phyloP scores from a whole-genome alignment of 495 filamentous ascomycete species.

The Talaromyces proteolyticus region DNA sequence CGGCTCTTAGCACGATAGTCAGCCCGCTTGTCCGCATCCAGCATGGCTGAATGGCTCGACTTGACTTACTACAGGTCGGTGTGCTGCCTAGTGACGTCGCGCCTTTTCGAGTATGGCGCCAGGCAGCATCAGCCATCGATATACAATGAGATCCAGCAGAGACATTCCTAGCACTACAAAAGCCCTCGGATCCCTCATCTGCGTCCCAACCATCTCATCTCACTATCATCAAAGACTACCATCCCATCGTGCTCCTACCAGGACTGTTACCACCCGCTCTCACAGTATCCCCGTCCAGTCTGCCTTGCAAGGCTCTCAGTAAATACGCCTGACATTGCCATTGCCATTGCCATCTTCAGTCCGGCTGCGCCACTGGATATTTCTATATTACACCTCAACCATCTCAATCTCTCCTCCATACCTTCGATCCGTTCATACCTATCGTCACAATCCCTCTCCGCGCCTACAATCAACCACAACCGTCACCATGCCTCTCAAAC shows the following conservation, averaged over 20 bases:
- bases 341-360: background rate
- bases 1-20: too few relatives aligned
- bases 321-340: background rate
- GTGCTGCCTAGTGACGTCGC: background rate
- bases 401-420: background rate
- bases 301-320: background rate
- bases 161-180: background rate
- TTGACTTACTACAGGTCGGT: background rate
- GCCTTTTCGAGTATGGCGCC: background rate
- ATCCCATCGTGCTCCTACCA: too few relatives aligned
- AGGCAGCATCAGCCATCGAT: background rate
- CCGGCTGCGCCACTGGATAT: background rate
- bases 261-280: background rate
- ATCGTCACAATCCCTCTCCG: background rate
- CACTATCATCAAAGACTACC: too few relatives aligned
- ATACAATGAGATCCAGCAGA: background rate
- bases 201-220: too few relatives aligned
- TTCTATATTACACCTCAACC: background rate
- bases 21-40: too few relatives aligned
- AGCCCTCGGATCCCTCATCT: background rate
- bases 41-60: too few relatives aligned
- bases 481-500: constrained; percentile 37
- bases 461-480: background rate
- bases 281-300: background rate
- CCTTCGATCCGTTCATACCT: background rate